Evolutionary conservation across 2,329 filamentous ascomycete species (phyloP).

Genomic region (Fusarium miscanthi): DNA sequence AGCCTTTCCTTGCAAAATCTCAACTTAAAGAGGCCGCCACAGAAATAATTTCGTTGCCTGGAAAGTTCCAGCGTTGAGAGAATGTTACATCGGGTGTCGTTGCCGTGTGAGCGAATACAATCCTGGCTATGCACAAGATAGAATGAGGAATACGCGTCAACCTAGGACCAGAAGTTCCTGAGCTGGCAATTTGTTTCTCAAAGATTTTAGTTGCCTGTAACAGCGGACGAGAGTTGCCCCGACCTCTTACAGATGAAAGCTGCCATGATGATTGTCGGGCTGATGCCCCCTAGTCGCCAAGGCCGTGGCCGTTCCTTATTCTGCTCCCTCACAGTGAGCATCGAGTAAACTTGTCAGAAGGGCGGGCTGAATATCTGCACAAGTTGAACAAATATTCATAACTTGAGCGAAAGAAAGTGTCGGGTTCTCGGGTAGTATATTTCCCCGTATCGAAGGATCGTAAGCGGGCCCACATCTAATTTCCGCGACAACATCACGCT

Average conservation of each 20-base stretch:
- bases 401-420: neutral
- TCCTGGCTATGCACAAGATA: neutral
- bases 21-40: neutral
- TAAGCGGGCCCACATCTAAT: neutral
- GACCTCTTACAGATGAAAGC: neutral
- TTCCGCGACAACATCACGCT: slow-evolving; percentile 10
- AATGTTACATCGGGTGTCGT: neutral
- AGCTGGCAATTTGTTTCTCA: neutral
- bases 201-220: too few relatives aligned
- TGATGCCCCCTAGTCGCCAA: neutral
- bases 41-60: neutral
- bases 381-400: neutral
- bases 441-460: slow-evolving; percentile 2
- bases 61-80: neutral
- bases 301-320: neutral
- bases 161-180: neutral
- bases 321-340: neutral
- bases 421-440: slow-evolving; percentile 9
- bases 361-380: neutral
- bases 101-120: neutral
- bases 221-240: neutral
- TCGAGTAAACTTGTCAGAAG: neutral
- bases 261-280: neutral
- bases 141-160: neutral
- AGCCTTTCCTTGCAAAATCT: neutral